These are phyloP conservation scores for Brettanomyces sp. DNA, from an alignment of 805 yeast genomes.

Conservation along the genomic window DNA sequence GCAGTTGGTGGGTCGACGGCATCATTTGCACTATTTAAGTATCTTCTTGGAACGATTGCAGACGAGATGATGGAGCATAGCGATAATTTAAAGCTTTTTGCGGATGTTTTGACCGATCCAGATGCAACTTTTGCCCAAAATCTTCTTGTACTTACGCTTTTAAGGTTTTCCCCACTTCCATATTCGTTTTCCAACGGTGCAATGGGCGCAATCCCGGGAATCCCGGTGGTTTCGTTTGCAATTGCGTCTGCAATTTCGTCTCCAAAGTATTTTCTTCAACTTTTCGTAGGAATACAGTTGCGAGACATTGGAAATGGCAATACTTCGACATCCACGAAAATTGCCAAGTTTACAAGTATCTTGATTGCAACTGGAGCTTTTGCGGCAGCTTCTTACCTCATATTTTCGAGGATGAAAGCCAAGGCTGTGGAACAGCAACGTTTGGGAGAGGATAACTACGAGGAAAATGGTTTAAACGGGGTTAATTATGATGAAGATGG, in stretches of 20 bases:
- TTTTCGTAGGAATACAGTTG: constrained; percentile 70
- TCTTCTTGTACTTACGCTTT: constrained; percentile 55
- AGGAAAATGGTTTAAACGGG: too few species aligned
- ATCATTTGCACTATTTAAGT: constrained; percentile 64
- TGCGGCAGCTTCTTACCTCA: constrained; percentile 51
- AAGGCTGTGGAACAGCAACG: constrained; percentile 1
- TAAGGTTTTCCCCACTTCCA: constrained; percentile 86
- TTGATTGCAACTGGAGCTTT: constrained; percentile 46
- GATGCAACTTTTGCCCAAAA: constrained; percentile 36
- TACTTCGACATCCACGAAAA: constrained; percentile 32
- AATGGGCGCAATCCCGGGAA: constrained; percentile 75
- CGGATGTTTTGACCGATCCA: constrained; percentile 58
- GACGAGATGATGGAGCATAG: constrained; percentile 49
- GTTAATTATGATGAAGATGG: too few species aligned
- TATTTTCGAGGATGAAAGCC: constrained; percentile 46
- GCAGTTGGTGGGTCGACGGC: constrained; percentile 64
- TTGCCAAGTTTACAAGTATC: constrained; percentile 58
- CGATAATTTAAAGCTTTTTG: constrained; percentile 62
- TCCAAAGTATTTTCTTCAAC: constrained; percentile 70
- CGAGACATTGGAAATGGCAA: constrained; percentile 57
- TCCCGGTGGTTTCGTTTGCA: constrained; percentile 51
- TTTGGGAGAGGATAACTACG: background rate
- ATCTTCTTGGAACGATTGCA: constrained; percentile 49
- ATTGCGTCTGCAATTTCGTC: constrained; percentile 68
- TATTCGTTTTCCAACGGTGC: constrained; percentile 91